Evolutionary conservation across 305 asterid genomes (phyloP), one percentile per base, ranked within the genome.

Genomic region (Caryopteris hybrid): DNA sequence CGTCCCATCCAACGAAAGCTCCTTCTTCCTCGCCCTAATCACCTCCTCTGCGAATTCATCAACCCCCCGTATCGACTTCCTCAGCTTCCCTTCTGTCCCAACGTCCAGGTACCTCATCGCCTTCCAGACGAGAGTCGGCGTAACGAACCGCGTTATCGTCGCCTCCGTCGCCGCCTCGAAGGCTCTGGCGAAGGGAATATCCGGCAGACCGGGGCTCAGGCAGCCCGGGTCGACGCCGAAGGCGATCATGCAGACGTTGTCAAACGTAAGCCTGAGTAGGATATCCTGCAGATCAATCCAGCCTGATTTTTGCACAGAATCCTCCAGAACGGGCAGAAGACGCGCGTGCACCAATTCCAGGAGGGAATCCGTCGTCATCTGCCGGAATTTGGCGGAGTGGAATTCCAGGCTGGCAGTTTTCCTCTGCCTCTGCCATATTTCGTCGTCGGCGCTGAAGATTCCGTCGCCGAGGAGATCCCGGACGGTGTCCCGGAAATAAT

Each of bases 171-270:
- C 99, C 4, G 80, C 85, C 76, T 93, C 99, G 25, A 93, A 93
- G 2, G 98, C 95, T 2, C 55, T 47, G 22, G 98, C 98, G 53
- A 93, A 93, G 0, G 95, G 96, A 22, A 88, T 85, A 13, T 86
- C 91, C 2, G 99, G 97, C 75, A 87, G 76, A 12, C 89, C 94
- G 27, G 79, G 85, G 20, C 79, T 34, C 31, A 93, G 80, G 63
- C 97, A 93, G 0, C 99, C 97, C 0, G 99, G 99, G 67, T 93
- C 99, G 47, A 85, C 95, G 0, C 99, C 99, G 51, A 93, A 90
- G 0, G 99, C 97, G 16, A 93, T 90, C 87, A 90, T 88, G 74
- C 96, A 93, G 1, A 93, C 97, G 64, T 93, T 93, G 31, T 93
- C 98, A 51, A 93, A 93, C 2, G 98, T 93, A 18, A 93, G 83